Percentiles rank a stretch among this genome's conserved stretches.
phyloP scores from a whole-genome alignment of 257 asterid genomes.

The Forsythia suspensa region DNA sequence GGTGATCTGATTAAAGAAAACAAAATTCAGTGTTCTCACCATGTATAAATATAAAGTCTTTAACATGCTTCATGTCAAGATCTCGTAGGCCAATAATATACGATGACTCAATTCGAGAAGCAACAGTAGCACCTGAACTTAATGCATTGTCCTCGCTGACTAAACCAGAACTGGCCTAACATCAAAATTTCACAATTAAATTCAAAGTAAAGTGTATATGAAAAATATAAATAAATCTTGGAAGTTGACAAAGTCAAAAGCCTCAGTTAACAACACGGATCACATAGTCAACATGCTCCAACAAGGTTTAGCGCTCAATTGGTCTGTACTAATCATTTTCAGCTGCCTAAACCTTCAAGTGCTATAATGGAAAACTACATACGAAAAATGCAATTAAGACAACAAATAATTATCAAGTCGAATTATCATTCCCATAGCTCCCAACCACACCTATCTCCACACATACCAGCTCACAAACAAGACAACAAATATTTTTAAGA shows the following conservation, averaged over 20 bases:
- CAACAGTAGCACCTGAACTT: slow-evolving; percentile 58
- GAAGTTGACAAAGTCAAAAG: slow-evolving; percentile 22
- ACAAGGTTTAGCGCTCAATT: neutral
- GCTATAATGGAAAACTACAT: neutral
- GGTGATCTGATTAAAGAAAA: slow-evolving; percentile 18
- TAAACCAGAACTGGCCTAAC: slow-evolving; percentile 85
- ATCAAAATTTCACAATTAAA: slow-evolving; percentile 36
- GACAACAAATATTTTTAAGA: neutral
- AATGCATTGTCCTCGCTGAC: slow-evolving; percentile 72
- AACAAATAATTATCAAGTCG: no score
- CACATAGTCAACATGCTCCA: slow-evolving; percentile 17
- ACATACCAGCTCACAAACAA: neutral
- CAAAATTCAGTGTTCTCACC: slow-evolving; percentile 59
- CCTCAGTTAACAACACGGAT: slow-evolving; percentile 21
- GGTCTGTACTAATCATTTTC: slow-evolving; percentile 8
- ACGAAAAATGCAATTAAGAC: neutral
- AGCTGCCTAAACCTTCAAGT: slow-evolving; percentile 17
- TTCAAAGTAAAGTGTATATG: slow-evolving; percentile 13
- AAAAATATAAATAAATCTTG: slow-evolving; percentile 16
- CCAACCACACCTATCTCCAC: neutral
- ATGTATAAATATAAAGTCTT: slow-evolving; percentile 78
- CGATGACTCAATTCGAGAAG: slow-evolving; percentile 89
- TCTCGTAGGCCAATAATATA: slow-evolving; percentile 71
- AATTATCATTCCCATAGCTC: neutral
- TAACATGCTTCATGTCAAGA: slow-evolving; percentile 92